Conservation (phyloP, 208 protist genomes). For the Trypanosoma vivax region DNA sequence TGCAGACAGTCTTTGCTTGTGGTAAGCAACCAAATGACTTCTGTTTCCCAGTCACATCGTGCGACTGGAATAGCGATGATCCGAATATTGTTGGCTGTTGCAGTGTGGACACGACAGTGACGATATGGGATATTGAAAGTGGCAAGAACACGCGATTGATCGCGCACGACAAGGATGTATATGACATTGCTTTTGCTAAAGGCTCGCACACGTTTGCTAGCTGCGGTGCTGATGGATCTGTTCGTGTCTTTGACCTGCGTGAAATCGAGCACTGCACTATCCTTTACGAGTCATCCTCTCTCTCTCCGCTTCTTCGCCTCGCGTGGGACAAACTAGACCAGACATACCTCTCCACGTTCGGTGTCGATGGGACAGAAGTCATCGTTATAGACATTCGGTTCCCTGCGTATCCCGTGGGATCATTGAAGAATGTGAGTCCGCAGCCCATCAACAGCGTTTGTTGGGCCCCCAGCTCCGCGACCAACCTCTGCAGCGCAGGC, state of each 20-base stretch:
- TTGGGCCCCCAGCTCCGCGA: conserved; percentile 93
- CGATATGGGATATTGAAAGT: conserved; percentile 96
- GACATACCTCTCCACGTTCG: conserved; percentile 96
- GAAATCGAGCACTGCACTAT: conserved; percentile 97
- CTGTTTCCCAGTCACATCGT: conserved; percentile 98
- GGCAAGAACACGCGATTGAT: conserved; percentile 95
- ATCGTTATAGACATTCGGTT: conserved; percentile 95
- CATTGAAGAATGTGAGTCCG: conserved; percentile 77
- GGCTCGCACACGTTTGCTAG: conserved; percentile 94
- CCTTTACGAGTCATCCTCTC: conserved; percentile 93
- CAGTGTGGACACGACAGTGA: conserved; percentile 98
- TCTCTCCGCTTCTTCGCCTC: conserved; percentile 92
- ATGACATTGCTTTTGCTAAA: conserved; percentile 96
- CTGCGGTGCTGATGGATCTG: conserved; percentile 97
- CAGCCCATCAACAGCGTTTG: conserved; percentile 93
- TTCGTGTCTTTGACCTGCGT: conserved; percentile 97
- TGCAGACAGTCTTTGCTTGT: conserved; percentile 87
- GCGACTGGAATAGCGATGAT: conserved; percentile 98
- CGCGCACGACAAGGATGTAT: conserved; percentile 99
- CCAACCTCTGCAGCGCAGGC: conserved; percentile 93
- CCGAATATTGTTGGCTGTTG: conserved; percentile 95
- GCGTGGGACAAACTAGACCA: conserved; percentile 97
- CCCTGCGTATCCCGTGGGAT: conserved; percentile 78
- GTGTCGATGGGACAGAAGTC: conserved; percentile 91
- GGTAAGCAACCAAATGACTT: conserved; percentile 91